These are phyloP conservation scores for Thermothelomyces thermophilus DNA, from an alignment of 2,329 filamentous ascomycete species.

Conservation along the genomic window DNA sequence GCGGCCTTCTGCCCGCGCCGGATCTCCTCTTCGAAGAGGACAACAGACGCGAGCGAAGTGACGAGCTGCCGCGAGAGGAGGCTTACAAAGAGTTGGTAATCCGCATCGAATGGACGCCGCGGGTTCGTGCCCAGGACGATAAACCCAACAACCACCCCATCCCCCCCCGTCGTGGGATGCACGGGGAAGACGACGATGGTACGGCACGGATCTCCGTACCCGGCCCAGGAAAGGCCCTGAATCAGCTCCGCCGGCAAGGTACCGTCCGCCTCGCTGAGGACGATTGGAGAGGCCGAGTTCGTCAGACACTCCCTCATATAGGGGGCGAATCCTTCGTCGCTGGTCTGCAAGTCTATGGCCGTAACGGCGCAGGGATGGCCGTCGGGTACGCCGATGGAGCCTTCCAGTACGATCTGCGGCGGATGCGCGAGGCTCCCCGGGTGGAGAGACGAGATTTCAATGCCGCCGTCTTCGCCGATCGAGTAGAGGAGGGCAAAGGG, in stretches of 20 bases:
- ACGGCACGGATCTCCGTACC: constrained; percentile 63
- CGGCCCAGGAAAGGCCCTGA: constrained; percentile 61
- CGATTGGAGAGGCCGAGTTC: constrained; percentile 56
- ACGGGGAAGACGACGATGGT: constrained; percentile 73
- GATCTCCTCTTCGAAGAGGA: constrained; percentile 79
- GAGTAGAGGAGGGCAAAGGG: constrained; percentile 75
- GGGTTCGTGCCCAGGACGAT: constrained; percentile 75
- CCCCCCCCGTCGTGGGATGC: constrained; percentile 64
- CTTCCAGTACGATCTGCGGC: constrained; percentile 63
- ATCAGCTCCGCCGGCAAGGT: constrained; percentile 60
- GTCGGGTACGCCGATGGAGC: constrained; percentile 59
- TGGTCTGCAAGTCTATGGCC: constrained; percentile 61
- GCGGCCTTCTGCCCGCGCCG: constrained; percentile 66
- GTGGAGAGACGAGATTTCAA: constrained; percentile 64
- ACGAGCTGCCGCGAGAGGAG: constrained; percentile 68
- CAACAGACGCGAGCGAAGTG: constrained; percentile 73
- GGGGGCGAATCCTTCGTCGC: constrained; percentile 66
- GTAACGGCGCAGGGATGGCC: constrained; percentile 55
- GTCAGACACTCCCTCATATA: constrained; percentile 70
- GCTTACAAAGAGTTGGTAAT: constrained; percentile 72
- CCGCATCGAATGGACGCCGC: constrained; percentile 69
- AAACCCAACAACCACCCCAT: constrained; percentile 71
- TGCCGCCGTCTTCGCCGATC: constrained; percentile 62
- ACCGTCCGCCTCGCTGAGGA: constrained; percentile 60
- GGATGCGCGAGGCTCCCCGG: constrained; percentile 57